These are phyloP conservation scores for Sporothrix globosa DNA, from an alignment of 2,329 filamentous ascomycete genomes.

Conservation along the genomic window DNA sequence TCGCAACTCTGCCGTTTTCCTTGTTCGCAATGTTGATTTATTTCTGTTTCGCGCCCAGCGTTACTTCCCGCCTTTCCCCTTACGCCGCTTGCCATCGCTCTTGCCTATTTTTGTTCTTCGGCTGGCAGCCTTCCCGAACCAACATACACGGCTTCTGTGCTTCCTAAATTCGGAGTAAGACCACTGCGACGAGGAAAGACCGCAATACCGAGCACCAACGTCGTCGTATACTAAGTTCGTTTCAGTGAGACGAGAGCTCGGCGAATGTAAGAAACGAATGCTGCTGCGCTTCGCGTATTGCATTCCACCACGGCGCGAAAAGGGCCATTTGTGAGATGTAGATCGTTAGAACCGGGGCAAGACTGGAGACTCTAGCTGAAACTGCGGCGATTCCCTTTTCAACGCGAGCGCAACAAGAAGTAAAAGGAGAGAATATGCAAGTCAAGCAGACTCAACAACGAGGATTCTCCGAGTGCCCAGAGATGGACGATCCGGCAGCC, in stretches of 20 bases:
- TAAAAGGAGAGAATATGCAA: neutral
- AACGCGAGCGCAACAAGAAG: conserved; percentile 7
- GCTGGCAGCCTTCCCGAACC: conserved; percentile 20
- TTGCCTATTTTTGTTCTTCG: conserved; percentile 8
- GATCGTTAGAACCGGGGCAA: conserved; percentile 5
- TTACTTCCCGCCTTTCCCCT: conserved; percentile 7
- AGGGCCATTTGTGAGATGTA: conserved; percentile 9
- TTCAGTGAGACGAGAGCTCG: too few species aligned
- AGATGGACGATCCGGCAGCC: neutral
- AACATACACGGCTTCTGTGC: neutral
- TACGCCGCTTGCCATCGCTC: conserved; percentile 1
- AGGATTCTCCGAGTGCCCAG: neutral
- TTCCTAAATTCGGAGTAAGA: neutral
- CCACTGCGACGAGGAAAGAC: neutral
- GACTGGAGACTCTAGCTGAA: neutral
- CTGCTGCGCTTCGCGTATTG: neutral
- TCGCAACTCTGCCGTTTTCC: neutral
- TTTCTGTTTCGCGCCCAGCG: neutral
- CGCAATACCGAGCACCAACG: neutral
- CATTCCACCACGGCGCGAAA: conserved; percentile 2
- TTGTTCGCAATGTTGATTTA: neutral
- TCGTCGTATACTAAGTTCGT: too few species aligned
- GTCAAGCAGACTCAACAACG: neutral
- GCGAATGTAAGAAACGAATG: too few species aligned
- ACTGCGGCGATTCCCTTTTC: neutral